Evolutionary conservation across 495 filamentous ascomycete genomes (phyloP).

Genomic region (Neurospora sp.): DNA sequence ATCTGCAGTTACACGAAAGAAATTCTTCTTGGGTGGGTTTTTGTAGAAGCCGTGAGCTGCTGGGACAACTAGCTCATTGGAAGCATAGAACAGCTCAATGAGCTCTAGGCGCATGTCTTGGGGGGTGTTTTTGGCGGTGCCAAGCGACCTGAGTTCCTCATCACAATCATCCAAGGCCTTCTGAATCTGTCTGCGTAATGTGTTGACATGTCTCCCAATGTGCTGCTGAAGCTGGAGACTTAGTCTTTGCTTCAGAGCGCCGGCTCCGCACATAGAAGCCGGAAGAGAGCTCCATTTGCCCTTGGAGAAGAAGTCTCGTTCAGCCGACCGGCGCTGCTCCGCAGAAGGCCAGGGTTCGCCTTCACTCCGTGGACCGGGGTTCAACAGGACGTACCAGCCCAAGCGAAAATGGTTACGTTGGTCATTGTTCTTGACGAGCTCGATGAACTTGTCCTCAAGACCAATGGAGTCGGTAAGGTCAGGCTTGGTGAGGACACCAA

Average conservation of each 20-base stretch:
- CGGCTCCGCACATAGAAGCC: constrained; percentile 19
- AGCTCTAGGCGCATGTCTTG: constrained; percentile 31
- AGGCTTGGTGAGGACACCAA: constrained; percentile 45
- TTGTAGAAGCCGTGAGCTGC: constrained; percentile 33
- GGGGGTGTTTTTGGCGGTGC: constrained; percentile 25
- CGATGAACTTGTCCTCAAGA: constrained; percentile 40
- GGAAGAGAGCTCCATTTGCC: constrained; percentile 35
- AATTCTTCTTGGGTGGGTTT: constrained; percentile 28
- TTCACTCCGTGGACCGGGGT: constrained; percentile 38
- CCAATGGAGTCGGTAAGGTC: constrained; percentile 35
- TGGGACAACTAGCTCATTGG: constrained; percentile 29
- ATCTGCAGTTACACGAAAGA: constrained; percentile 28
- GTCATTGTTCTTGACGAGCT: constrained; percentile 48
- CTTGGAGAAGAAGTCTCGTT: constrained; percentile 24
- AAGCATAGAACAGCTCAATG: constrained; percentile 26
- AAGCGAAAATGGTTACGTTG: constrained; percentile 40
- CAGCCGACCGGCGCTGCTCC: constrained; percentile 18
- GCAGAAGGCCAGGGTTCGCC: constrained; percentile 21
- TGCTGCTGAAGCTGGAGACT: constrained; percentile 30
- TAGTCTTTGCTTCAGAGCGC: constrained; percentile 26
- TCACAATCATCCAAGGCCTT: constrained; percentile 29
- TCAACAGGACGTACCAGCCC: constrained; percentile 54
- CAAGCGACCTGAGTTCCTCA: constrained; percentile 26
- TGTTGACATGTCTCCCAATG: constrained; percentile 27
- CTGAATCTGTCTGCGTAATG: constrained; percentile 25